phyloP scores from a whole-genome alignment of 257 asterid genomes.

The Cordia subcordata region DNA sequence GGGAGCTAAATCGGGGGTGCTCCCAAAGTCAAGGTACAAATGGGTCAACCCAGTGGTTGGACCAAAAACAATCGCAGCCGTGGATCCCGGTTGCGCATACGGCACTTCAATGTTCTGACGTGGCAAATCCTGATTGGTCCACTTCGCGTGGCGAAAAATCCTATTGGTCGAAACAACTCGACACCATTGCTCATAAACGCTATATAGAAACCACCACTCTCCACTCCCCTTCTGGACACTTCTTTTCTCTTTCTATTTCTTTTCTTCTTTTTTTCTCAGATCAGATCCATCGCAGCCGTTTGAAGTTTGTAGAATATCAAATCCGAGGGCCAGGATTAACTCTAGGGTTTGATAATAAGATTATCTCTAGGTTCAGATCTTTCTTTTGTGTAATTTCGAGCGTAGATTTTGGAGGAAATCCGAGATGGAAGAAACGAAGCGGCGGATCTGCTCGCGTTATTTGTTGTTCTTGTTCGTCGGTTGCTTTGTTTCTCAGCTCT shows the following conservation, averaged over 20 bases:
- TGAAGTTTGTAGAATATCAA: neutral
- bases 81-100: constrained; percentile 4
- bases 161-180: constrained; percentile 60
- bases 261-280: constrained; percentile 23
- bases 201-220: constrained; percentile 20
- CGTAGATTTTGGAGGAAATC: neutral
- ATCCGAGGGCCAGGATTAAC: neutral
- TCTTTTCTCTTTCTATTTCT: constrained; percentile 5
- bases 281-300: constrained; percentile 10
- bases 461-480: constrained; percentile 44
- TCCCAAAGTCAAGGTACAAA: neutral
- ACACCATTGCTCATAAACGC: constrained; percentile 32
- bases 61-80: constrained; percentile 21
- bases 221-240: constrained; percentile 5
- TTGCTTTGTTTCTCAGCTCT: constrained; percentile 56
- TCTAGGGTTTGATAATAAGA: neutral
- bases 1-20: neutral
- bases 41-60: neutral
- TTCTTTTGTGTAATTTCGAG: too few species aligned
- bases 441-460: constrained; percentile 48
- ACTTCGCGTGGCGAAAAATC: constrained; percentile 21
- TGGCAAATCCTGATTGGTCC: constrained; percentile 13
- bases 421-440: constrained; percentile 44
- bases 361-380: too few species aligned
- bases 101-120: constrained; percentile 10